Percentiles rank a stretch among this genome's conserved stretches.
These are phyloP conservation scores for Globomyces pollinis-pini DNA, from an alignment of 192 early-diverging fungal species.

Conservation along the genomic window DNA sequence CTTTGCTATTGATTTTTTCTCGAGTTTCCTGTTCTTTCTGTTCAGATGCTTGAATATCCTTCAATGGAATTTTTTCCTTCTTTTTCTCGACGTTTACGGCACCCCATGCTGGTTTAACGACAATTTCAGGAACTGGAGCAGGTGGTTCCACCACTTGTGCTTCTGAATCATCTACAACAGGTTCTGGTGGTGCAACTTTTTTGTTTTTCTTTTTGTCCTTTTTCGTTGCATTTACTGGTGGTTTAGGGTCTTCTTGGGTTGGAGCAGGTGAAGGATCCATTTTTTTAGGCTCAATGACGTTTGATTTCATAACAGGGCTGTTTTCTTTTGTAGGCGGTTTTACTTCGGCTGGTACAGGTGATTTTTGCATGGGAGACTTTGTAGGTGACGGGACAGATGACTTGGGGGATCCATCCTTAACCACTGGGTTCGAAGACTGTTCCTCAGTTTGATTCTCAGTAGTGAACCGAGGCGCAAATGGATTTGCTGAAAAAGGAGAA, in stretches of 20 bases:
- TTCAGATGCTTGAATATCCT: conserved; percentile 48
- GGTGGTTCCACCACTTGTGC: neutral
- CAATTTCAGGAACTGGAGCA: neutral
- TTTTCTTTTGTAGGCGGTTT: too few relatives aligned
- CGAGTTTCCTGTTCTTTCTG: conserved; percentile 23
- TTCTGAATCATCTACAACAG: neutral
- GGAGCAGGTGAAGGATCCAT: neutral
- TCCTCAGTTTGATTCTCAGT: too few relatives aligned
- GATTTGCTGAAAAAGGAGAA: too few relatives aligned
- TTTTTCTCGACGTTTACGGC: neutral
- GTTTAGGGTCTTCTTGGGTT: neutral
- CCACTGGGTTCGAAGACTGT: too few relatives aligned
- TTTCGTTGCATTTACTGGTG: too few relatives aligned
- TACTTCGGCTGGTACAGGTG: too few relatives aligned
- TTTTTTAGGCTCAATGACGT: too few relatives aligned
- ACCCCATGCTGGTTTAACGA: conserved; percentile 8
- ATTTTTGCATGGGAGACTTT: too few relatives aligned
- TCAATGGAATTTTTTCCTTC: conserved; percentile 32
- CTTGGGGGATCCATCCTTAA: too few relatives aligned
- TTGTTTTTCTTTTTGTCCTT: neutral
- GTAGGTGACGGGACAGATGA: too few relatives aligned
- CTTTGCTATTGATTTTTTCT: conserved; percentile 11
- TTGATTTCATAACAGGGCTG: too few relatives aligned
- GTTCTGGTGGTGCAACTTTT: neutral
- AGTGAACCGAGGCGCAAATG: too few relatives aligned